Evolutionary conservation across 2,329 filamentous ascomycete genomes (phyloP), one percentile per base, ranked within the genome.

Genomic region (Colletotrichum orbiculare): DNA sequence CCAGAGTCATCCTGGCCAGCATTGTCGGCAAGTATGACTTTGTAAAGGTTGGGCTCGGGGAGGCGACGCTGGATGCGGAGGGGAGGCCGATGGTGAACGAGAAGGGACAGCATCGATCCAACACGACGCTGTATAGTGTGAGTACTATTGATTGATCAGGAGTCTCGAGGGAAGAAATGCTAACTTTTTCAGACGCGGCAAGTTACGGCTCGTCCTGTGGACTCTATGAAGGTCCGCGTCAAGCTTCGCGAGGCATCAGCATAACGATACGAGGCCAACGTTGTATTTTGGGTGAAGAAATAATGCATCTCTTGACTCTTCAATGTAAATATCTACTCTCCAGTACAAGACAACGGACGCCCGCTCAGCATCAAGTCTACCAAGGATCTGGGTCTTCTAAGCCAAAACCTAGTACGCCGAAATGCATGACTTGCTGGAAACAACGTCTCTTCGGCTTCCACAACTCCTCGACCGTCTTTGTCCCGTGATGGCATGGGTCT

Each of bases 1-100:
- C 83, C 11, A 81, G 81, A 64, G 75, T 84, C 12, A 80, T 84
- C 10, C 71, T 88, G 38, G 81, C 69, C 33, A 61, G 60, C 17
- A 66, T 66, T 1, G 67, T 67, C 15, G 54, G 68, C 25, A 60
- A 53, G 33, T 70, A 69, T 43, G 66, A 60, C n/a, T 70, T 70
- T 37, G 53, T 64, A 34, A 70, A 70, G 66, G 64, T 68, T 3
- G 67, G 67, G 2, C 12, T 58, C 13, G 69, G 67, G 3, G 67
- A 63, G 41, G 57, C 68, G 17, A 67, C 60, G 49, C 54, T 66
- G 8, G 67, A 60, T 10, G 46, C 47, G 37, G 52, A 64, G 4
- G 63, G 68, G 6, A 60, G 54, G 10, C 66, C 54, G 6, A 49
- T 68, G 10, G 8, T 70, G 9, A 35, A 68, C 17, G 62, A 68